Conservation (phyloP, 2,329 filamentous ascomycete species). For the Ophiostoma quercus region DNA sequence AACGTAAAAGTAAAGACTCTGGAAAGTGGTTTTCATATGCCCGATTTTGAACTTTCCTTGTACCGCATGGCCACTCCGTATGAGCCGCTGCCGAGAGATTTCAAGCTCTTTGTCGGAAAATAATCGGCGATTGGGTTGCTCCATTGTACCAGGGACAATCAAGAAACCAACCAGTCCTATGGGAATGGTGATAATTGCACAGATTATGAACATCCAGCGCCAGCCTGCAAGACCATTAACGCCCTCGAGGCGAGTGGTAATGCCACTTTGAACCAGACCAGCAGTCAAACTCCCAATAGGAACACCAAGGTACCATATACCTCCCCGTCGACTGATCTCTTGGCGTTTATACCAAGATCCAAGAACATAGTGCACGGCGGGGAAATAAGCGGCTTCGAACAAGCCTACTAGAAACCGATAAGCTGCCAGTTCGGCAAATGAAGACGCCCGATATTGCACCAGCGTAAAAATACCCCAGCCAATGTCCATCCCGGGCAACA, state of each 20-base stretch:
- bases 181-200: conserved; percentile 36
- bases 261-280: conserved; percentile 34
- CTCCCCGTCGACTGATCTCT: conserved; percentile 57
- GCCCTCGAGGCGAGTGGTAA: conserved; percentile 32
- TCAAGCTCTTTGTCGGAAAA: conserved; percentile 30
- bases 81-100: conserved; percentile 14
- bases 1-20: conserved; percentile 39
- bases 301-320: conserved; percentile 57
- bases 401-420: conserved; percentile 35
- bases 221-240: conserved; percentile 33
- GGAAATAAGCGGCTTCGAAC: conserved; percentile 33
- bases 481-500: conserved; percentile 29
- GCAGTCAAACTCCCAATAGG: conserved; percentile 37
- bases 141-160: conserved; percentile 45
- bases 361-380: conserved; percentile 32
- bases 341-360: conserved; percentile 53
- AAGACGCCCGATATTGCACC: conserved; percentile 26
- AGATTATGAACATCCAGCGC: conserved; percentile 37
- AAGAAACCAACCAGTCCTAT: conserved; percentile 48
- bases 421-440: conserved; percentile 31
- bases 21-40: conserved; percentile 13
- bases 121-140: conserved; percentile 35
- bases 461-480: conserved; percentile 30
- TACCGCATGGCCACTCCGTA: conserved; percentile 15
- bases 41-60: conserved; percentile 11